Evolutionary conservation across 2,329 filamentous ascomycete genomes (phyloP).

Genomic region (Aspergillus awamori): DNA sequence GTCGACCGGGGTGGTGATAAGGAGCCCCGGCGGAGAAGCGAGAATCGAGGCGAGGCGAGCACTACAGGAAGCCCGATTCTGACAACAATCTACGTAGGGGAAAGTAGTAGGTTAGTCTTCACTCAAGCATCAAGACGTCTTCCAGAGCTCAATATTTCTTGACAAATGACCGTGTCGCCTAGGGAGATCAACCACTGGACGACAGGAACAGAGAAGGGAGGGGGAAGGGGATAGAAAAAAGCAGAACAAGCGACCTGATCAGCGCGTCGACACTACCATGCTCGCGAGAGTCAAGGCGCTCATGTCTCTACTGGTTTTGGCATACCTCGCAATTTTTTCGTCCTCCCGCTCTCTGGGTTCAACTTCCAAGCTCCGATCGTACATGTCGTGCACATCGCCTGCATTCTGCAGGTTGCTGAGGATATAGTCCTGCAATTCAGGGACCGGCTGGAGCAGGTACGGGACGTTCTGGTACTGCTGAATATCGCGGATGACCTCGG

Average conservation of each 20-base stretch:
- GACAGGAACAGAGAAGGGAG: conserved; percentile 6
- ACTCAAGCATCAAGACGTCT: conserved; percentile 22
- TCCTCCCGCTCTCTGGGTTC: conserved; percentile 96
- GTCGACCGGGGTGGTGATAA: conserved; percentile 15
- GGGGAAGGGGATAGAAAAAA: conserved; percentile 15
- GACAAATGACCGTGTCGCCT: conserved; percentile 35
- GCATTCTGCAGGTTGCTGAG: conserved; percentile 93
- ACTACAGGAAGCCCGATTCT: conserved; percentile 53
- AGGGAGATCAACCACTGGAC: conserved; percentile 20
- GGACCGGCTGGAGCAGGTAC: conserved; percentile 86
- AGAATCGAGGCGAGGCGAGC: conserved; percentile 11
- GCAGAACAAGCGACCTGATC: conserved; percentile 22
- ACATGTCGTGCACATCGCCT: conserved; percentile 98
- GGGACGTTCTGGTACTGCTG: conserved; percentile 98
- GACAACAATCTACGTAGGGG: conserved; percentile 48
- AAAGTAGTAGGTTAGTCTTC: conserved; percentile 39
- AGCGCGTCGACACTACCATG: conserved; percentile 38
- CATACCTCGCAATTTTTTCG: conserved; percentile 98
- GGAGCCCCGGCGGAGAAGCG: conserved; percentile 12
- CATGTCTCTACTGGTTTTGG: conserved; percentile 38
- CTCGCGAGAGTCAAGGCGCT: conserved; percentile 37
- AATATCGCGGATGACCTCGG: conserved; percentile 96
- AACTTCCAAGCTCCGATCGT: conserved; percentile 90
- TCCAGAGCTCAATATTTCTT: conserved; percentile 17
- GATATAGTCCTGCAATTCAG: conserved; percentile 95